Base-by-base conservation (phyloP, 2,329 filamentous ascomycete species). In the Mariannaea elegans region DNA sequence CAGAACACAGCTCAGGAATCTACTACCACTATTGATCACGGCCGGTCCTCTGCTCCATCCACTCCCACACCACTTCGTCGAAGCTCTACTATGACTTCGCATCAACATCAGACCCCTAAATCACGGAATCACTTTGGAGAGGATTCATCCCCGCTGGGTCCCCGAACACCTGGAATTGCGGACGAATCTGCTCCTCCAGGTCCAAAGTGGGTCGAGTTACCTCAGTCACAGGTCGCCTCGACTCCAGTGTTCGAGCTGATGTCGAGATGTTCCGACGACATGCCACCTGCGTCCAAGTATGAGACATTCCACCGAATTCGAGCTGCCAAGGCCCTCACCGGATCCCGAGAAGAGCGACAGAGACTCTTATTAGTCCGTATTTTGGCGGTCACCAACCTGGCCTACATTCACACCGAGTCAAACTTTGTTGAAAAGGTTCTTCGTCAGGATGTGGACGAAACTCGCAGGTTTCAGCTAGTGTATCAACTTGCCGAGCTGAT, bases 401-500 rank as follows among this genome's bases (percentile, higher is more conserved):
- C 93, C 2, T 97, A 97, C 73, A 92, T 98, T 54, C 90, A 96
- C 67, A 84, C 85, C 2, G 96, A 99, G 71, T 79, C 84, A 4
- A 86, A 87, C n/a, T 97, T 99, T 69, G 83, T 93, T 42, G 90
- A 94, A 63, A 94, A 92, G 75, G 86, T 97, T 39, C 83, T 97
- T 50, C 91, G 92, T 65, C 90, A 94, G 67, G 96, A 99, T 72
- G 87, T 88, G 34, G 94, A 98, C 70, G 93, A 97, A 75, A 93
- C 94, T 2, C 89, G 94, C 61, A 87, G 92, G 50, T 90, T 93
- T 63, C 95, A 99, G 75, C 83, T 99, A 21, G 90, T 93, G 3
- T 96, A 96, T 71, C 96, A 99, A 76, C 85, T 99, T 34, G 92
- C 92, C 16, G 94, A 98, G 74, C 81, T 99, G 57, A 90, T 98